Conservation (phyloP, 257 asterid species). For the Solanum chiquidenum region DNA sequence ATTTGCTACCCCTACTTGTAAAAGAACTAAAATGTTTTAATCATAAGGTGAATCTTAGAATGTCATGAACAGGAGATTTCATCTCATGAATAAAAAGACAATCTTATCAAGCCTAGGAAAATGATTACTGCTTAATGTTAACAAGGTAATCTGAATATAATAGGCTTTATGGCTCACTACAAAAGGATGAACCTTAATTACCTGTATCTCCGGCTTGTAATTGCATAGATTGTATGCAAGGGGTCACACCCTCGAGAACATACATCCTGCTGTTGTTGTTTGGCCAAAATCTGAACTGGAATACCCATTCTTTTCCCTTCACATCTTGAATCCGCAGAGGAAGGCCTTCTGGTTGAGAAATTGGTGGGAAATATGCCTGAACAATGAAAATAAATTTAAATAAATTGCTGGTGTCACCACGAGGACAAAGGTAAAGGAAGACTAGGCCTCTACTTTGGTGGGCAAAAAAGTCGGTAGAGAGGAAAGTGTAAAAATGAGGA, state of each 20-base stretch:
- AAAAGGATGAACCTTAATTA: slow-evolving; percentile 6
- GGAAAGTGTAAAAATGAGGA: background rate
- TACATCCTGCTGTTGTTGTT: slow-evolving; percentile 95
- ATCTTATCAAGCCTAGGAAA: background rate
- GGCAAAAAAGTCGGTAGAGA: background rate
- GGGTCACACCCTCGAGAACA: slow-evolving; percentile 94
- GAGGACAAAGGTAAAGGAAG: background rate
- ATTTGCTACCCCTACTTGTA: background rate
- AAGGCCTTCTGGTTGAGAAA: slow-evolving; percentile 96
- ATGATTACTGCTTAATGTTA: background rate
- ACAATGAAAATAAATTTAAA: background rate
- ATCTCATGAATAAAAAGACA: background rate
- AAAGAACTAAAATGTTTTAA: background rate
- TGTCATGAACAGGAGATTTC: background rate
- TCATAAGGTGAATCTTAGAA: background rate
- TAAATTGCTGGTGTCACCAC: background rate
- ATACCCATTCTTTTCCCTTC: slow-evolving; percentile 96
- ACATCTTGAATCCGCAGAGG: slow-evolving; percentile 96
- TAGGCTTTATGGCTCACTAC: background rate
- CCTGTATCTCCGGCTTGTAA: slow-evolving; percentile 99
- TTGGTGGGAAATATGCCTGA: slow-evolving; percentile 94
- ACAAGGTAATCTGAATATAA: background rate
- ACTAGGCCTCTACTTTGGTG: background rate
- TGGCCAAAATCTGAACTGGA: slow-evolving; percentile 97
- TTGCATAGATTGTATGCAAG: slow-evolving; percentile 97